These are phyloP conservation scores for Nothomitra cinnamomea DNA, from an alignment of 2,329 filamentous ascomycete species.

Conservation along the genomic window DNA sequence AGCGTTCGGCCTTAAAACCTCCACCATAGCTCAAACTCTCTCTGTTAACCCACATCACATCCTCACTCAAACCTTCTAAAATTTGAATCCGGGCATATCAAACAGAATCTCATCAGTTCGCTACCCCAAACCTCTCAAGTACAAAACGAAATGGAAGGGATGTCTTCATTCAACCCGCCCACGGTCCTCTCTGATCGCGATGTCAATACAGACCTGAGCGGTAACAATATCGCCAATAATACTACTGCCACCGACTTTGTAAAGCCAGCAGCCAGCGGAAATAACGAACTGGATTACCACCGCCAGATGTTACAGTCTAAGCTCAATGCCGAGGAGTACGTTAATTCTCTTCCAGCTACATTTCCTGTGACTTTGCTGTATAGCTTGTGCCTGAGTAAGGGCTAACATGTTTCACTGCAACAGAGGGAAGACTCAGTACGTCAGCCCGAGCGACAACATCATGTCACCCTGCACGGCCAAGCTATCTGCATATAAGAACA, in stretches of 20 bases:
- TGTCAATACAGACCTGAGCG: conserved; percentile 35
- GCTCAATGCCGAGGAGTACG: conserved; percentile 50
- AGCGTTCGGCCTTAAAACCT: no score
- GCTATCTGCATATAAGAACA: conserved; percentile 63
- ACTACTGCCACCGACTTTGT: conserved; percentile 20
- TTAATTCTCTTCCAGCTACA: conserved; percentile 8
- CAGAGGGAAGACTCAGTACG: conserved; percentile 39
- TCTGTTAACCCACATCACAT: no score
- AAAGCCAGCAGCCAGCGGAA: conserved; percentile 4
- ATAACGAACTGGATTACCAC: conserved; percentile 48
- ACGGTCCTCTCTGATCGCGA: conserved; percentile 45
- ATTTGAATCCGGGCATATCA: no score
- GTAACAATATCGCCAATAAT: conserved; percentile 9
- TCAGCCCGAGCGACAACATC: conserved; percentile 77
- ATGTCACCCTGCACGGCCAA: conserved; percentile 77
- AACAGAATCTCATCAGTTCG: background rate
- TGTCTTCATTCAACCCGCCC: conserved; percentile 33
- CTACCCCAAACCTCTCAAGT: background rate
- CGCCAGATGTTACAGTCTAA: conserved; percentile 58
- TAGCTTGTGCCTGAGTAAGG: background rate
- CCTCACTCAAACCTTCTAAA: no score
- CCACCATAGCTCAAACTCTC: background rate
- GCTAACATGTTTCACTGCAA: conserved; percentile 12
- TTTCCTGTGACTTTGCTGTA: background rate
- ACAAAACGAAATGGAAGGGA: conserved; percentile 18